Base-by-base conservation (phyloP, 768 basidiomycete species). In the Cystobasidiopsis lactophilus region DNA sequence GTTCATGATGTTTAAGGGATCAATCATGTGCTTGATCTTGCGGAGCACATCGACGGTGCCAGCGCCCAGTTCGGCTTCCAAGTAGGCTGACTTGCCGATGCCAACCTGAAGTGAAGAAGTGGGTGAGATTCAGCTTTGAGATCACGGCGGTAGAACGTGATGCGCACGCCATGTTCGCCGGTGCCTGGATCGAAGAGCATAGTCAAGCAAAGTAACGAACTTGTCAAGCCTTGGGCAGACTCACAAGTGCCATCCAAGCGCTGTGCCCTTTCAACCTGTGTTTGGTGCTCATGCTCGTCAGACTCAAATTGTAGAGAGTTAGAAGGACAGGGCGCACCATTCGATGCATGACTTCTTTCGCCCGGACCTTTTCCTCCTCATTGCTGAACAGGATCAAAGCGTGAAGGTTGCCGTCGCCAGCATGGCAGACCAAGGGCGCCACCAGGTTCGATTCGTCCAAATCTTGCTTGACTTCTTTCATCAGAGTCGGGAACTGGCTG, bases 11-110 rank as follows among this genome's bases (percentile, higher is more conserved):
- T 81, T 77, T 44, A 75, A 62, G 0, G 86, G 85, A 65, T 91
- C 86, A 13, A 86, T 69, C 2, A 78, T 73, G 38, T 68, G 67
- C 66, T 91, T 95, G 60, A 93, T 72, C n/a, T 72, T 75, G 69
- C 76, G 77, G 85, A 93, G 86, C 10, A 91, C 68, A 44, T 76
- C 74, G 11, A 93, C 78, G 0, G 86, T 89, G 3, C 77, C 78
- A 43, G 69, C 70, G 0, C 89, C 89, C 0, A 95, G 73, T 64
- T 95, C 89, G n/a, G 78, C 73, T 18, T 69, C 64, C 2, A 95
- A 73, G 65, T 83, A 91, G 61, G 80, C 75, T 14, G 54, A 41
- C 52, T 62, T 62, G 14, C 55, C 57, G 9, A 51, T 40, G 14
- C 55, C 59, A 2, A 50, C 53, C 26, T 7, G 41, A 43, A 21